A percentile compares a stretch with the other conserved stretches of the same genome.
phyloP scores from a whole-genome alignment of 306 rosid species.

The Pyrus communis region DNA sequence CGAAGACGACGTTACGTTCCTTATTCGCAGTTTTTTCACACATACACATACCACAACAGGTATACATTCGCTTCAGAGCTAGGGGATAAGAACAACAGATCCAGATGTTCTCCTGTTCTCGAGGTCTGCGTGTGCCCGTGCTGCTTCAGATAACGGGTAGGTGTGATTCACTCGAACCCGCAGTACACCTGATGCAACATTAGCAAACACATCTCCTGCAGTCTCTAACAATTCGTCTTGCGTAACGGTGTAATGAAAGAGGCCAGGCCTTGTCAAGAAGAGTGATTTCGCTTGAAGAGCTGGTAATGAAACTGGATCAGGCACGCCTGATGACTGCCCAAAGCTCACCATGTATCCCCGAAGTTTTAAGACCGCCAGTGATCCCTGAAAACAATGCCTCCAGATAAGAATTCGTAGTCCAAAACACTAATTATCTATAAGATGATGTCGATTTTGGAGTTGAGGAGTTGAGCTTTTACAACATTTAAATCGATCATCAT shows the following conservation, averaged over 20 bases:
- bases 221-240: conserved; percentile 59
- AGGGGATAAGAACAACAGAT: conserved; percentile 75
- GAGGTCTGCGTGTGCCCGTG: conserved; percentile 72
- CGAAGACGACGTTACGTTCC: too few species aligned
- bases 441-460: neutral
- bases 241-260: conserved; percentile 48
- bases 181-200: conserved; percentile 44
- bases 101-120: conserved; percentile 81
- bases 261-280: conserved; percentile 74
- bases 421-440: neutral
- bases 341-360: conserved; percentile 77
- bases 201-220: conserved; percentile 67
- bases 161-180: conserved; percentile 76
- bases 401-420: neutral
- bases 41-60: too few species aligned
- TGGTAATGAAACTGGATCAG: conserved; percentile 79
- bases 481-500: neutral
- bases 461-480: neutral
- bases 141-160: conserved; percentile 69
- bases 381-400: conserved; percentile 47
- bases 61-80: neutral
- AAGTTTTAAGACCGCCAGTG: conserved; percentile 61
- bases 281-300: conserved; percentile 56
- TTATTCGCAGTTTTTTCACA: too few species aligned
- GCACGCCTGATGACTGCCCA: conserved; percentile 82